These are phyloP conservation scores for Wilhelminamyces savonicus DNA, from an alignment of 805 yeast species.

Conservation along the genomic window DNA sequence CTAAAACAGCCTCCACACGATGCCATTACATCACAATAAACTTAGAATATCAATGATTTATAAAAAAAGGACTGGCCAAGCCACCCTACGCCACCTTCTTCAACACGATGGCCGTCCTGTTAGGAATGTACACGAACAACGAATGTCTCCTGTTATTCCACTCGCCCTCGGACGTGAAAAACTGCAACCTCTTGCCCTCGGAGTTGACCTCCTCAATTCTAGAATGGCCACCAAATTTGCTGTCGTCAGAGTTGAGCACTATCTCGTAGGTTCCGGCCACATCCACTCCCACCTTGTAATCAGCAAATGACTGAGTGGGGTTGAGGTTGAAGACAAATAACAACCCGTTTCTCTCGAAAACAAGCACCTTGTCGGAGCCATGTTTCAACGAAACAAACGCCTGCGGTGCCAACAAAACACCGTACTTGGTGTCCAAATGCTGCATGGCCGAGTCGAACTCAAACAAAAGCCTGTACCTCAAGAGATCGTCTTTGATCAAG, in stretches of 20 bases:
- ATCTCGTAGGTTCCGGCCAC: slow-evolving; percentile 68
- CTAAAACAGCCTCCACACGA: no score
- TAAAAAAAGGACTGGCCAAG: no score
- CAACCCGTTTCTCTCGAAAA: slow-evolving; percentile 80
- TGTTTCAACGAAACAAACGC: slow-evolving; percentile 86
- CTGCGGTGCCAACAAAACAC: slow-evolving; percentile 63
- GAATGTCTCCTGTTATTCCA: slow-evolving; percentile 82
- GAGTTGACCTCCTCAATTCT: slow-evolving; percentile 47
- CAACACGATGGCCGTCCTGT: slow-evolving; percentile 46
- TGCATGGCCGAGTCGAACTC: slow-evolving; percentile 87
- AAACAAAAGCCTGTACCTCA: slow-evolving; percentile 74
- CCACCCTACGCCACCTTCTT: no score
- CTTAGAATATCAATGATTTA: no score
- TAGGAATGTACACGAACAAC: slow-evolving; percentile 76
- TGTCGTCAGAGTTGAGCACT: slow-evolving; percentile 68
- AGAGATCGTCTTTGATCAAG: slow-evolving; percentile 68
- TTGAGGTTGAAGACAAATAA: slow-evolving; percentile 87
- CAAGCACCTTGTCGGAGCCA: slow-evolving; percentile 83
- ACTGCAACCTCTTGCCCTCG: slow-evolving; percentile 38
- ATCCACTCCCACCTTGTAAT: slow-evolving; percentile 89
- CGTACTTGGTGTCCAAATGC: slow-evolving; percentile 58
- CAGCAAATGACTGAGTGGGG: slow-evolving; percentile 75
- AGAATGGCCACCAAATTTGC: slow-evolving; percentile 73
- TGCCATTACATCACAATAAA: no score
- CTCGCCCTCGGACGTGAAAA: slow-evolving; percentile 61